Evolutionary conservation across 2,329 filamentous ascomycete genomes (phyloP).

Genomic region (Macrophomina phaseolina): DNA sequence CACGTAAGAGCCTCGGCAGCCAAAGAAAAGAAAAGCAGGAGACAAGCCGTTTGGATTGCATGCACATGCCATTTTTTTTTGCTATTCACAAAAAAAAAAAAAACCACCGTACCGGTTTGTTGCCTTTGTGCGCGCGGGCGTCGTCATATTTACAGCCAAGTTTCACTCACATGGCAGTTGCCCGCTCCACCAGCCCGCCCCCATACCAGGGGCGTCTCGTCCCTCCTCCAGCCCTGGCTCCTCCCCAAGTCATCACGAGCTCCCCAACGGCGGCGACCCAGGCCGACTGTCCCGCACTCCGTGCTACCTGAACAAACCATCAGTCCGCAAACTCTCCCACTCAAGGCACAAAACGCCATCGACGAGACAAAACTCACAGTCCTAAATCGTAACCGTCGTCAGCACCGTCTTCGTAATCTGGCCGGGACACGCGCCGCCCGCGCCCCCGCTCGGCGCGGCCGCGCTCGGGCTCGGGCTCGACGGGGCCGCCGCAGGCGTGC

Average conservation of each 20-base stretch:
- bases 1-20: background rate
- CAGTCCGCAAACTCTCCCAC: background rate
- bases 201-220: too few species aligned
- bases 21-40: background rate
- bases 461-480: background rate
- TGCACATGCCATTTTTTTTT: constrained; percentile 2
- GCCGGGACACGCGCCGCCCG: background rate
- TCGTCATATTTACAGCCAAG: background rate
- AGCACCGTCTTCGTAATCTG: constrained; percentile 9
- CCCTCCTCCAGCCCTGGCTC: too few species aligned
- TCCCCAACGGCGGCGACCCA: too few species aligned
- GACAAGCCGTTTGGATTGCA: background rate
- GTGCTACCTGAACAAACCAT: background rate
- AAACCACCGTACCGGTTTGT: background rate
- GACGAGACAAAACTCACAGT: background rate
- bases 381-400: constrained; percentile 4
- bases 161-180: background rate
- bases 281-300: background rate
- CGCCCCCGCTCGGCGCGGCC: background rate
- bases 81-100: background rate
- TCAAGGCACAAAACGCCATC: background rate
- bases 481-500: background rate
- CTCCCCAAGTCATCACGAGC: too few species aligned
- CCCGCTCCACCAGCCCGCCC: too few species aligned
- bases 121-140: background rate